Evolutionary conservation across 176 grass and related monocot species (phyloP).

Genomic region (Oryza australiensis): DNA sequence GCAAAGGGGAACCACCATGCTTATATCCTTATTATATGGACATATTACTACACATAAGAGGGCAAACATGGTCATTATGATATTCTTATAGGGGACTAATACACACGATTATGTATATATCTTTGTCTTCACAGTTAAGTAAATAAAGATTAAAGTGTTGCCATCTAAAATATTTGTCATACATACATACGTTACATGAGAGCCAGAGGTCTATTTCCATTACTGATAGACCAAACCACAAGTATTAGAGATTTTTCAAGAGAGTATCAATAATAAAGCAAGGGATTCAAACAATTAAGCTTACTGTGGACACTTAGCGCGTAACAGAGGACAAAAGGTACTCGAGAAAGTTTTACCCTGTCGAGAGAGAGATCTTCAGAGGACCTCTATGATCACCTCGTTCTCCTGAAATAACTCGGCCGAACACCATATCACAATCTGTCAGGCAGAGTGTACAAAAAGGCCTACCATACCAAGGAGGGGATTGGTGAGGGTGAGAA

Average conservation of each 20-base stretch:
- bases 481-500: slow-evolving; percentile 64
- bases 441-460: slow-evolving; percentile 86
- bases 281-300: background rate
- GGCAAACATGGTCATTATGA: background rate
- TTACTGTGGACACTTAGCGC: background rate
- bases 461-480: slow-evolving; percentile 85
- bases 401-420: slow-evolving; percentile 64
- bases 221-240: background rate
- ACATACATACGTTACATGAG: background rate
- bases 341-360: slow-evolving; percentile 60
- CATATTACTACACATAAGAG: background rate
- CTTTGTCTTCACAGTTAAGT: background rate
- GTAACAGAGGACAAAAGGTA: slow-evolving; percentile 31
- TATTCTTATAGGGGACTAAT: background rate
- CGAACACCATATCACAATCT: slow-evolving; percentile 97
- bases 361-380: slow-evolving; percentile 65
- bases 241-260: background rate
- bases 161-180: background rate
- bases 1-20: background rate
- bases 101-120: background rate
- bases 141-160: background rate
- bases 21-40: background rate
- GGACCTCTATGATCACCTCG: slow-evolving; percentile 72
- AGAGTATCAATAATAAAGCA: slow-evolving; percentile 19
- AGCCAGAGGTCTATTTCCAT: background rate